These are phyloP conservation scores for Wickerhamiella kurtzmanii DNA, from an alignment of 805 yeast species.

Conservation along the genomic window DNA sequence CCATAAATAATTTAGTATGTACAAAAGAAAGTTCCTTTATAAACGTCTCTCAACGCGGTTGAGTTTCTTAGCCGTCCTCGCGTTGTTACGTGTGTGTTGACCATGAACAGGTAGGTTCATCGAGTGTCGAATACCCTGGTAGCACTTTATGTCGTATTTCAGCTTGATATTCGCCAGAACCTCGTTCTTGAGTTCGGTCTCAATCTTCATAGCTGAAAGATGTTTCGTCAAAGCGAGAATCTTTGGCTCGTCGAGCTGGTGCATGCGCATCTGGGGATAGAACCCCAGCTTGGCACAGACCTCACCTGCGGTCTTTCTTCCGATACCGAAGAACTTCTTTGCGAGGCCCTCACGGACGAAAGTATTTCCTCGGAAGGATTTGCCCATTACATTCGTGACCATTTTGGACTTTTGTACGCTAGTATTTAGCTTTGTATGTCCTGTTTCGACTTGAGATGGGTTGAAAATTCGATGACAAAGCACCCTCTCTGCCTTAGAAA, in stretches of 20 bases:
- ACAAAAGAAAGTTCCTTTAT: slow-evolving; percentile 1
- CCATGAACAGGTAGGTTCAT: slow-evolving; percentile 72
- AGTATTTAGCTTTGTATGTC: too few species aligned
- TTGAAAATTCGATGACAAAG: background rate
- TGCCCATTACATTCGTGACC: slow-evolving; percentile 28
- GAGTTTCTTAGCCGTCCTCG: slow-evolving; percentile 75
- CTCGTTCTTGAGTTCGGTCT: slow-evolving; percentile 53
- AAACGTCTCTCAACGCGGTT: slow-evolving; percentile 49
- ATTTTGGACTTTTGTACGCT: slow-evolving; percentile 9
- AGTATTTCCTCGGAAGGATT: slow-evolving; percentile 26
- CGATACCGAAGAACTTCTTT: slow-evolving; percentile 75
- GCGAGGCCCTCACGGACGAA: slow-evolving; percentile 46
- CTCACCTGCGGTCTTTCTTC: slow-evolving; percentile 54
- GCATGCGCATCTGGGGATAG: slow-evolving; percentile 89
- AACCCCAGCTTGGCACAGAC: slow-evolving; percentile 81
- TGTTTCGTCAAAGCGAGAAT: slow-evolving; percentile 78
- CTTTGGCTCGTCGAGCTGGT: slow-evolving; percentile 79
- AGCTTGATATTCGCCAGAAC: slow-evolving; percentile 58
- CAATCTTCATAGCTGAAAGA: slow-evolving; percentile 67
- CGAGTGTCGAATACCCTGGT: slow-evolving; percentile 81
- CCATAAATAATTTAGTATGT: background rate
- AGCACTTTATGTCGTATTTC: slow-evolving; percentile 71
- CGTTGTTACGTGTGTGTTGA: slow-evolving; percentile 84
- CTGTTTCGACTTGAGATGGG: too few species aligned
- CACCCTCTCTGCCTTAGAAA: too few species aligned